Conservation (phyloP, 305 asterid species). For the Fraxinus ornus region DNA sequence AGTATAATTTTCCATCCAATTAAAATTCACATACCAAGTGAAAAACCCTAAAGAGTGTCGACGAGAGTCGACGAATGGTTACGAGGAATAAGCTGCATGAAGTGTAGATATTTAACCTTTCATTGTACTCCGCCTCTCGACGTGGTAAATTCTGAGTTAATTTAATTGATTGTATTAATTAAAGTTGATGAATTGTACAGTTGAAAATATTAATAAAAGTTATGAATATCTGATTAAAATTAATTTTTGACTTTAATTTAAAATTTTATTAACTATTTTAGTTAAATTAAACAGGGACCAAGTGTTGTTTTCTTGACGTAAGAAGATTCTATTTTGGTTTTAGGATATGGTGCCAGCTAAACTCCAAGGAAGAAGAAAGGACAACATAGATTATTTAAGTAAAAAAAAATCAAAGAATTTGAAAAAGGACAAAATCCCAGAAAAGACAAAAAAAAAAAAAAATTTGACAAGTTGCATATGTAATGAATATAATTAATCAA, state of each 20-base stretch:
- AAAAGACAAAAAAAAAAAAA: background rate
- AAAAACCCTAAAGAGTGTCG: background rate
- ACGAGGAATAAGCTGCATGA: background rate
- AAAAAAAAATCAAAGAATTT: background rate
- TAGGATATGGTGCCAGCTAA: background rate
- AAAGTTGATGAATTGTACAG: background rate
- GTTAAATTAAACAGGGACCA: background rate
- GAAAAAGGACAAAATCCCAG: constrained; percentile 14
- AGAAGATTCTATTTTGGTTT: constrained; percentile 18
- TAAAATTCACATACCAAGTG: background rate
- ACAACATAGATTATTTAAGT: constrained; percentile 20
- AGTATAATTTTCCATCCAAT: background rate
- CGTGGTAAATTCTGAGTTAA: background rate
- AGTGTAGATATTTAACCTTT: background rate
- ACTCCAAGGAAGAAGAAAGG: constrained; percentile 27
- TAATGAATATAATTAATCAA: constrained; percentile 24
- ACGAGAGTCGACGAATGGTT: background rate
- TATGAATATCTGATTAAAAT: background rate
- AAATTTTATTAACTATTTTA: too few relatives aligned
- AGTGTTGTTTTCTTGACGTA: constrained; percentile 19
- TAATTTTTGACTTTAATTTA: too few relatives aligned
- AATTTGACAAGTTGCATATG: constrained; percentile 34
- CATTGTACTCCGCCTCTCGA: background rate
- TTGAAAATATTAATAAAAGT: too few relatives aligned
- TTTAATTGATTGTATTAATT: background rate